phyloP scores from a whole-genome alignment of 805 yeast genomes.

The Pichia cephalocereana region DNA sequence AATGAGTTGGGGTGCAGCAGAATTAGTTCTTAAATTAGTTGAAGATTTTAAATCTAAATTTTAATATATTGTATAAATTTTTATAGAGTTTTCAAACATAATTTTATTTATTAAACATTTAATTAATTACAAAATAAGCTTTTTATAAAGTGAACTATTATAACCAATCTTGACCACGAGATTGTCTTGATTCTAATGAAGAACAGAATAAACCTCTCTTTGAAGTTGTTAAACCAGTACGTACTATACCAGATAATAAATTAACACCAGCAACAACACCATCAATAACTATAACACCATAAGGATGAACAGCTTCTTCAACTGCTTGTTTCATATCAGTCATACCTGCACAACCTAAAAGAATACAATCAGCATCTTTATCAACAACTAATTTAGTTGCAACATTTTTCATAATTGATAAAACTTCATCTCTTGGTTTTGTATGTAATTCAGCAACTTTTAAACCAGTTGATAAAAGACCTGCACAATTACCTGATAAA shows the following conservation, averaged over 20 bases:
- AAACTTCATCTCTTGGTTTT: constrained; percentile 24
- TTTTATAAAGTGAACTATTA: background rate
- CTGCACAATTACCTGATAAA: constrained; percentile 24
- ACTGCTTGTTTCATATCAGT: constrained; percentile 89
- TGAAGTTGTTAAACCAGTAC: constrained; percentile 27
- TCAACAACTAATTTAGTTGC: constrained; percentile 21
- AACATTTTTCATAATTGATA: constrained; percentile 18
- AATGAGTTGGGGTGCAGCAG: constrained; percentile 57
- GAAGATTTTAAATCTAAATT: constrained; percentile 8
- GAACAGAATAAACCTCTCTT: constrained; percentile 19
- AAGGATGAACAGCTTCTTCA: constrained; percentile 88
- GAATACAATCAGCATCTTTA: constrained; percentile 56
- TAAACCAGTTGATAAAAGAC: constrained; percentile 24
- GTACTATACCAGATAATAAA: constrained; percentile 26
- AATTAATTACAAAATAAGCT: too few species aligned
- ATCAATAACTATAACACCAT: constrained; percentile 81
- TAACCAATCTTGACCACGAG: constrained; percentile 7
- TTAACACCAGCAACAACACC: constrained; percentile 22
- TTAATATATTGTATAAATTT: background rate
- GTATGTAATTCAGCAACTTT: constrained; percentile 26
- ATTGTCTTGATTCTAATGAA: constrained; percentile 3
- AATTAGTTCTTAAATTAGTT: constrained; percentile 28
- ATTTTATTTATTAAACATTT: too few species aligned
- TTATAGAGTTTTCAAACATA: too few species aligned
- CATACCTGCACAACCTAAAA: constrained; percentile 53